phyloP scores from a whole-genome alignment of 2,329 filamentous ascomycete species.

The Penicillium freii region DNA sequence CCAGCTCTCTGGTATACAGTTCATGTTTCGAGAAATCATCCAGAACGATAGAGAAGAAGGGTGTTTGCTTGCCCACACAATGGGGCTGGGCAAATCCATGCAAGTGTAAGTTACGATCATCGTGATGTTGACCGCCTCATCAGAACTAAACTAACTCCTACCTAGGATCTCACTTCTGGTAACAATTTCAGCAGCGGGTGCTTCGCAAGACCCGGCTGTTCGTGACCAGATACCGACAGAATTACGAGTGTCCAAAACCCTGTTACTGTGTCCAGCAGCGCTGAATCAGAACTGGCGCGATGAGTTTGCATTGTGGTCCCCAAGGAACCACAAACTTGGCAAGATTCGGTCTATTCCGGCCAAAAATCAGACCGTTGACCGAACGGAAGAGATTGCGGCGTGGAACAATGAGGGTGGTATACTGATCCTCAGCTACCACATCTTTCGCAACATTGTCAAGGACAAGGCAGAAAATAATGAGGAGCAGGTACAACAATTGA shows the following conservation, averaged over 20 bases:
- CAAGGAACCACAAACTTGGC: constrained; percentile 54
- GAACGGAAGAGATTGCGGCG: too few species aligned
- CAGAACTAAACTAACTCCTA: constrained; percentile 1
- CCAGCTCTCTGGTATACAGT: constrained; percentile 77
- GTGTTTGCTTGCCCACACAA: constrained; percentile 81
- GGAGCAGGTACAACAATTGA: constrained; percentile 37
- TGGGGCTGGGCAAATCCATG: constrained; percentile 92
- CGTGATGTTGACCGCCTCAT: too few species aligned
- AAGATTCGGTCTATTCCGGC: constrained; percentile 5
- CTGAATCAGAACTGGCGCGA: constrained; percentile 81
- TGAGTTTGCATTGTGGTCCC: constrained; percentile 71
- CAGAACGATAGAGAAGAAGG: constrained; percentile 63
- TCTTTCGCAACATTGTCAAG: constrained; percentile 52
- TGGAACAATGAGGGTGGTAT: constrained; percentile 58
- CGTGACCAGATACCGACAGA: constrained; percentile 65
- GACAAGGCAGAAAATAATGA: constrained; percentile 1
- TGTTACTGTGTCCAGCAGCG: constrained; percentile 73
- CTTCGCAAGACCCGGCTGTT: constrained; percentile 58
- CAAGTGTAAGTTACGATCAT: constrained; percentile 59
- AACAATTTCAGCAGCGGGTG: constrained; percentile 65
- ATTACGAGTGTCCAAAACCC: constrained; percentile 61
- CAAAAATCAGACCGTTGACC: too few species aligned
- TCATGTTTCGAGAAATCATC: constrained; percentile 84
- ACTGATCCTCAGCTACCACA: constrained; percentile 71
- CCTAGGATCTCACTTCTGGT: constrained; percentile 71